Percentiles rank a stretch among this genome's conserved stretches.
Conservation (phyloP, 768 basidiomycete species). For the Xerocomellus intermedius region DNA sequence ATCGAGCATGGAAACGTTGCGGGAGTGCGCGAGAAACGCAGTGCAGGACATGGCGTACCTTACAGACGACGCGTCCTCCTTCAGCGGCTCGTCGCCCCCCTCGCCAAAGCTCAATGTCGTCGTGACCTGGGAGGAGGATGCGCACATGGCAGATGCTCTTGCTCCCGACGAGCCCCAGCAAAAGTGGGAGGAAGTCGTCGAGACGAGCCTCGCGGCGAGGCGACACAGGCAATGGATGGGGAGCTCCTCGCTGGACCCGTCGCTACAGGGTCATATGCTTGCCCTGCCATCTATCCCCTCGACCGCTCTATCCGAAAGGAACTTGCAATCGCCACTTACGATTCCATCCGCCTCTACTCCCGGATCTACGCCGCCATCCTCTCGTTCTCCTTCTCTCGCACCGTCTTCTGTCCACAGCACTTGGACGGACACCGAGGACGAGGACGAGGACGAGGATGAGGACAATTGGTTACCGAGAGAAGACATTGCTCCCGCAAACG, state of each 20-base stretch:
- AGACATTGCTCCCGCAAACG: neutral
- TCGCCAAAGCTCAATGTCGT: slow-evolving; percentile 19
- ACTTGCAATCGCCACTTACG: slow-evolving; percentile 25
- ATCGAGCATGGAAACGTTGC: slow-evolving; percentile 45
- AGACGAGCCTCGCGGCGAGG: slow-evolving; percentile 7
- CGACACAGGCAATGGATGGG: neutral
- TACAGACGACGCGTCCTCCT: slow-evolving; percentile 19
- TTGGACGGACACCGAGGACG: slow-evolving; percentile 14
- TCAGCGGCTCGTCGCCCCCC: slow-evolving; percentile 17
- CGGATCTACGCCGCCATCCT: slow-evolving; percentile 15
- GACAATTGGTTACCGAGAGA: neutral
- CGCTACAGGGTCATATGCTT: slow-evolving; percentile 5
- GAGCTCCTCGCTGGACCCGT: slow-evolving; percentile 1
- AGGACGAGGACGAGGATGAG: slow-evolving; percentile 9
- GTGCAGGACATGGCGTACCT: slow-evolving; percentile 12
- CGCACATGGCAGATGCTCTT: slow-evolving; percentile 6
- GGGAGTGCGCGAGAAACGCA: slow-evolving; percentile 6
- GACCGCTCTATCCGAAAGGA: slow-evolving; percentile 15
- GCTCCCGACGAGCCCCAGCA: neutral
- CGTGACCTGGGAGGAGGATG: slow-evolving; percentile 15
- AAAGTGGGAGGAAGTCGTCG: slow-evolving; percentile 17
- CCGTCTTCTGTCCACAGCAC: slow-evolving; percentile 5
- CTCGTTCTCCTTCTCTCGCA: slow-evolving; percentile 17
- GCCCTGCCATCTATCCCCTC: slow-evolving; percentile 33
- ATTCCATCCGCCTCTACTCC: slow-evolving; percentile 20